Evolutionary conservation across 805 yeast species (phyloP), one percentile per base, ranked within the genome.

Genomic region (Yamadazyma sp.): DNA sequence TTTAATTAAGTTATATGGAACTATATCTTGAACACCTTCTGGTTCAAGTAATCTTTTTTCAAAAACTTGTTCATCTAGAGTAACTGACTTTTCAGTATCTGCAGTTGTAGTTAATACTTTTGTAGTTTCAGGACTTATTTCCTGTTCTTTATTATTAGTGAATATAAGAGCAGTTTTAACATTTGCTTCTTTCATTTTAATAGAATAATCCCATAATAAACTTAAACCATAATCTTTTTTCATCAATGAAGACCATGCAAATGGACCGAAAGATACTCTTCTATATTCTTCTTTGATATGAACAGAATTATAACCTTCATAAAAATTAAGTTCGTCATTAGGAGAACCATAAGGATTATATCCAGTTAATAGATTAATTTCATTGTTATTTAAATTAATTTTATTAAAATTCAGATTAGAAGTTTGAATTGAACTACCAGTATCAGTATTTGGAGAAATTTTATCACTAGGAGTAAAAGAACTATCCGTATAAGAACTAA

Each of bases 161-260:
- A 59, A 59, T 1, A 57, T 42, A n/a, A 57, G 39, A 2, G 55
- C 53, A 4, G 55, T 47, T 13, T 50, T 42, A 8, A 46, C 48
- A 26, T 43, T 54, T 21, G 49, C 39, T 20, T 45, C 42, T 14
- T 43, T 48, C 37, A 31, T 43, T 31, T 38, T 43, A 17, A 42
- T 31, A 10, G 63, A 43, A 34, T 57, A 45, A 15, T 61, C 56
- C 69, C 69, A 64, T 5, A 65, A 44, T 12, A 55, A n/a, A 12
- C 50, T 45, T 24, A 64, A 49, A 12, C 60, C 65, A 4, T 36
- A 39, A 34, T 66, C 72, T 33, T 58, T 49, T 32, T 49, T 50
- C 65, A 64, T 58, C 4, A 62, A 33, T 8, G 69, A 55, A 1
- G 61, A 48, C 65, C 69, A 63, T 2, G 66, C 51, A 26, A 63